These are phyloP conservation scores for Candida maltosa DNA, from an alignment of 805 yeast genomes.

Conservation along the genomic window DNA sequence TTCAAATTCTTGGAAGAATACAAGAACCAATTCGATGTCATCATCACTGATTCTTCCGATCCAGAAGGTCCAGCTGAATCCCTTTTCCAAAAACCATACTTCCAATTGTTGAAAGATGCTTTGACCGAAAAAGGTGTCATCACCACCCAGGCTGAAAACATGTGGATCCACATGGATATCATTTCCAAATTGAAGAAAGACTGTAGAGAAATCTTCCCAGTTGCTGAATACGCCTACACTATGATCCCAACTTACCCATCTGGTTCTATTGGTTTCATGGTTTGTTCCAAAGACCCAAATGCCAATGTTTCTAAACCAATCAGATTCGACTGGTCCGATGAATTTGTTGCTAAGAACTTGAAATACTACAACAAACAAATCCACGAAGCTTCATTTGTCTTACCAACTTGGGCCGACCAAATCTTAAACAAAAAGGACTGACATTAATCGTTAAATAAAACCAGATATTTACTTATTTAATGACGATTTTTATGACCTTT, in stretches of 20 bases:
- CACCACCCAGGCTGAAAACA: constrained; percentile 93
- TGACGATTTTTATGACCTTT: no score
- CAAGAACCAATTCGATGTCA: constrained; percentile 87
- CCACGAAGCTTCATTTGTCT: constrained; percentile 84
- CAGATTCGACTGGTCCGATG: constrained; percentile 56
- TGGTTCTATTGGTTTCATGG: constrained; percentile 98
- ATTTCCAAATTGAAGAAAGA: constrained; percentile 79
- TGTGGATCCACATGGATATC: constrained; percentile 87
- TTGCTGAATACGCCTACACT: constrained; percentile 86
- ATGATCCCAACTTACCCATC: constrained; percentile 96
- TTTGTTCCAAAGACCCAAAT: constrained; percentile 72
- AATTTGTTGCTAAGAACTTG: constrained; percentile 62
- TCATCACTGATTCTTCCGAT: constrained; percentile 95
- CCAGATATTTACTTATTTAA: no score
- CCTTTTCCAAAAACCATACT: constrained; percentile 89
- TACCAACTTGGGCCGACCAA: constrained; percentile 85
- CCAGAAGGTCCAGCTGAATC: constrained; percentile 98
- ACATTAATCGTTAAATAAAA: no score
- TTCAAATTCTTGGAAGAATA: constrained; percentile 85
- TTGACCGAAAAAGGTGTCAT: constrained; percentile 87
- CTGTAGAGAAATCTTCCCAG: constrained; percentile 84
- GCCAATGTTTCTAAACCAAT: constrained; percentile 67
- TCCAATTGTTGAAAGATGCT: constrained; percentile 79
- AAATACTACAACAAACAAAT: constrained; percentile 80
- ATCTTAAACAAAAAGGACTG: constrained; percentile 27